Conservation (phyloP, 2,329 filamentous ascomycete species). For the Paramyrothecium sp. region DNA sequence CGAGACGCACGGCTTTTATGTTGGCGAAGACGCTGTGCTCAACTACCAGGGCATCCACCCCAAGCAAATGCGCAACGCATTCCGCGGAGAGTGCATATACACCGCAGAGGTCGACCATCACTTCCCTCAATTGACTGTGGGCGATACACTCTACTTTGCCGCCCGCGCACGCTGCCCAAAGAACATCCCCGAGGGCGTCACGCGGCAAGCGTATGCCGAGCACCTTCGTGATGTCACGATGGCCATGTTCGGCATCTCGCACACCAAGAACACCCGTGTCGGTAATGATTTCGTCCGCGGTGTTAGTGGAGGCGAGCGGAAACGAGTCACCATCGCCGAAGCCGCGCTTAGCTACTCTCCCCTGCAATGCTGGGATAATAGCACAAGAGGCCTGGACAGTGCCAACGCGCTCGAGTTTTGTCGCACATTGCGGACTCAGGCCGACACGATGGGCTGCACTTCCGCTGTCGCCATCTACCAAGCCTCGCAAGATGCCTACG, state of each 20-base stretch:
- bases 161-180: conserved; percentile 51
- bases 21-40: conserved; percentile 55
- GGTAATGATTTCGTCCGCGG: conserved; percentile 51
- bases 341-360: conserved; percentile 21
- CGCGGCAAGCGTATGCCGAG: conserved; percentile 37
- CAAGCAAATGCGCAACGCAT: conserved; percentile 54
- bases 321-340: conserved; percentile 31
- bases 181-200: conserved; percentile 42
- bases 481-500: conserved; percentile 56
- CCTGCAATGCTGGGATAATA: conserved; percentile 38
- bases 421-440: conserved; percentile 11
- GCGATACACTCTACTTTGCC: conserved; percentile 60
- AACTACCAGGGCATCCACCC: conserved; percentile 63
- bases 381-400: conserved; percentile 49
- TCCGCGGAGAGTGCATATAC: conserved; percentile 63
- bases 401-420: conserved; percentile 52
- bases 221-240: conserved; percentile 52
- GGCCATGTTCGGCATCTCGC: conserved; percentile 54
- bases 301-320: conserved; percentile 45
- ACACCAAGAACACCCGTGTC: conserved; percentile 51
- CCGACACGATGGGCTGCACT: conserved; percentile 12
- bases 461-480: conserved; percentile 51
- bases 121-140: conserved; percentile 38
- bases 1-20: conserved; percentile 60
- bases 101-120: conserved; percentile 57